Evolutionary conservation across 768 basidiomycete genomes (phyloP), one percentile per base, ranked within the genome.

Genomic region (Candolleomyces aberdarensis): DNA sequence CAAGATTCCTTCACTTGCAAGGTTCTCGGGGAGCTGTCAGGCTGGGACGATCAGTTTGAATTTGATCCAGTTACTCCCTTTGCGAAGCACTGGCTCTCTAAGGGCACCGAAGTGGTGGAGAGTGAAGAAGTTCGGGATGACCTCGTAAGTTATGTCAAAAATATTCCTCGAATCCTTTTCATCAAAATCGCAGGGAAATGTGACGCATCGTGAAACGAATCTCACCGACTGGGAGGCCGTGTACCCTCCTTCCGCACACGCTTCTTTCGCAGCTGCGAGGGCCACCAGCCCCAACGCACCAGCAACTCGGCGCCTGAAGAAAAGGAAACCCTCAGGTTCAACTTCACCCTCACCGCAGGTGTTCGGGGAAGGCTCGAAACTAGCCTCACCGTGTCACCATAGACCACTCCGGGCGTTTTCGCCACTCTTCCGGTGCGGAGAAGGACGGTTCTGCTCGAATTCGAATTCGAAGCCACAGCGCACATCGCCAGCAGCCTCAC

Each of bases 41-140:
- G 19, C n/a, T 56, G 54, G 54, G 54, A 43, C 40, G 40, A n/a
- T 40, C 36, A 36, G 7, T 56, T 56, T n/a, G 54, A 56, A 14
- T 56, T 56, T 15, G 54, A 56, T 39, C 54, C 54, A 15, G 22
- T 56, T 26, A 56, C 54, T 15, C 54, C 54, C 17, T 56, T 56
- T 43, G 54, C 54, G 19, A 56, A 39, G 39, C 19, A 56, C 20
- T 56, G 54, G 54, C 54, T 41, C 19, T 41, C 54, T 36, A 56
- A 41, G 40, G 54, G 11, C 14, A n/a, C 31, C 8, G 29, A 17
- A 32, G 52, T 4, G 54, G 36, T 14, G 36, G 54, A 5, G 36
- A 9, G 14, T 39, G 40, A 20, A 43, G 54, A 56, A 40, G 36
- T 36, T 36, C 39, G 19, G 17, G 40, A 41, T 26, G 40, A n/a